Conservation (phyloP, 2,329 filamentous ascomycete genomes). For the Elsinoe necatrix region DNA sequence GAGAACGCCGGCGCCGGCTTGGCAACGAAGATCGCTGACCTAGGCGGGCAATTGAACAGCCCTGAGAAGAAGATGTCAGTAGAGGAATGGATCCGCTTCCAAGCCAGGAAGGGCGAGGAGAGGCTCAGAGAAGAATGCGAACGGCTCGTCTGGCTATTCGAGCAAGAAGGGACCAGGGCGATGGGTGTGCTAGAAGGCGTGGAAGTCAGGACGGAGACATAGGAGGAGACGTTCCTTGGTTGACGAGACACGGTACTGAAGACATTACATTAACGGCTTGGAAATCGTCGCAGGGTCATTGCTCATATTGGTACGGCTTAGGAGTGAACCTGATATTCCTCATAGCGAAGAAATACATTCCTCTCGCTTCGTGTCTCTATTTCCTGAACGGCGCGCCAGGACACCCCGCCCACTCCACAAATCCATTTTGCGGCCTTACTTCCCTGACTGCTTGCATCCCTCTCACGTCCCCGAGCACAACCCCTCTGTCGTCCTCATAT, state of each 20-base stretch:
- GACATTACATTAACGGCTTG: not conserved
- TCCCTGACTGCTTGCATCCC: not conserved
- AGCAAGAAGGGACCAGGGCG: constrained; percentile 70
- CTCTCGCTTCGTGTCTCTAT: not conserved
- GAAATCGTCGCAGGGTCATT: not conserved
- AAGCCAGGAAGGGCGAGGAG: constrained; percentile 71
- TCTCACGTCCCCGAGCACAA: not conserved
- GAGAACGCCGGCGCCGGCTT: constrained; percentile 40
- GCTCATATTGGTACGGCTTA: not conserved
- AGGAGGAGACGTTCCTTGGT: not conserved
- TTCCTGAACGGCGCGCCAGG: not conserved
- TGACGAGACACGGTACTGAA: not conserved
- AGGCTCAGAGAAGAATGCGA: constrained; percentile 75
- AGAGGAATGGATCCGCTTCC: constrained; percentile 82
- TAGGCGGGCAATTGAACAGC: constrained; percentile 56
- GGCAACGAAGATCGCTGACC: constrained; percentile 34
- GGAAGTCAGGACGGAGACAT: constrained; percentile 49
- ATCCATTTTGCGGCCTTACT: not conserved
- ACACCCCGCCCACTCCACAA: not conserved
- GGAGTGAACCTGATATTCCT: not conserved
- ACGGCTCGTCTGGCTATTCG: constrained; percentile 70
- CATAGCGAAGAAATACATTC: not conserved
- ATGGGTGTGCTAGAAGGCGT: constrained; percentile 70
- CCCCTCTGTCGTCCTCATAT: not conserved
- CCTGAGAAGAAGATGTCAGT: constrained; percentile 85